Evolutionary conservation across 163 green algal genomes (phyloP).

Genomic region (Prototheca cutis): DNA sequence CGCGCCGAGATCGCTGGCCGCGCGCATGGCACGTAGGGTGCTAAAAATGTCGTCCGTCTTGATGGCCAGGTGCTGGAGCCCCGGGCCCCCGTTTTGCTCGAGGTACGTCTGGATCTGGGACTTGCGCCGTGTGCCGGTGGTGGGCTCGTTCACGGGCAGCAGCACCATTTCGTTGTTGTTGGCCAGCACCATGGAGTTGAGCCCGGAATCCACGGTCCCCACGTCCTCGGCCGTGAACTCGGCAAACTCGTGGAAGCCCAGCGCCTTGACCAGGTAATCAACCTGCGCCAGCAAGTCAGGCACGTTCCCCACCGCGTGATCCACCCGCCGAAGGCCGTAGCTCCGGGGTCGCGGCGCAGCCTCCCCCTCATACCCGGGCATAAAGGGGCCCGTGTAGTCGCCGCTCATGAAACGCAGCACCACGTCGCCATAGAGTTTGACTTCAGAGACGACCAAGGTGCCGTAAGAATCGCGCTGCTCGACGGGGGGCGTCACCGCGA

Average conservation of each 20-base stretch:
- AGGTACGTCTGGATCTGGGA: constrained; percentile 92
- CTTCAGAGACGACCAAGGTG: constrained; percentile 48
- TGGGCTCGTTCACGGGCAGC: constrained; percentile 95
- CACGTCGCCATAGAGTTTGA: constrained; percentile 89
- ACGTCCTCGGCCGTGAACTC: constrained; percentile 94
- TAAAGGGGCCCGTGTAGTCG: constrained; percentile 45
- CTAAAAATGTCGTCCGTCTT: constrained; percentile 88
- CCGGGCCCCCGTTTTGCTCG: constrained; percentile 93
- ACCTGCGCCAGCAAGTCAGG: constrained; percentile 57
- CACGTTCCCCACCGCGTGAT: constrained; percentile 94
- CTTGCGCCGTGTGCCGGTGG: constrained; percentile 80
- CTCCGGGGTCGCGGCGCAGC: constrained; percentile 12
- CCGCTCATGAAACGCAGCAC: constrained; percentile 82
- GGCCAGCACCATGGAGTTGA: constrained; percentile 90
- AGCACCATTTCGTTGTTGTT: constrained; percentile 91
- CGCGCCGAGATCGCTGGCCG: constrained; percentile 44
- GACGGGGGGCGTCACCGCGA: constrained; percentile 47
- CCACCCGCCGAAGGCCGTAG: constrained; percentile 66
- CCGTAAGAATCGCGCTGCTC: constrained; percentile 36
- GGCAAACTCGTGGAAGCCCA: constrained; percentile 95
- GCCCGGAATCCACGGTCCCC: constrained; percentile 76
- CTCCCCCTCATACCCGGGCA: constrained; percentile 48
- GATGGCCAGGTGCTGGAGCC: constrained; percentile 94
- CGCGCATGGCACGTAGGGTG: constrained; percentile 73
- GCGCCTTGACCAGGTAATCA: constrained; percentile 67